phyloP scores from a whole-genome alignment of 805 yeast species.

The Diddensiella transvaalensis region DNA sequence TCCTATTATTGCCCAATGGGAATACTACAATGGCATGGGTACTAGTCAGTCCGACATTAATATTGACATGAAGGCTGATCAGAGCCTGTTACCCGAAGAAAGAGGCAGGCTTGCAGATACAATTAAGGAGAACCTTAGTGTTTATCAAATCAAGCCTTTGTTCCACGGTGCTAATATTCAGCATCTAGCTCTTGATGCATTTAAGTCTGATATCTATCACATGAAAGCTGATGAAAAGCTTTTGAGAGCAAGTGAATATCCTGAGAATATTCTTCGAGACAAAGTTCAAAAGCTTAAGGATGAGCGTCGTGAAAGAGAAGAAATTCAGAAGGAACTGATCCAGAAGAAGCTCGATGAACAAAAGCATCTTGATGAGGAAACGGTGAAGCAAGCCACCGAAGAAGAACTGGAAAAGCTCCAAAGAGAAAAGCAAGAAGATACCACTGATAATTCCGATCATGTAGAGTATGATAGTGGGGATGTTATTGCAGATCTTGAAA shows the following conservation, averaged over 20 bases:
- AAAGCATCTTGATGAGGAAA: background rate
- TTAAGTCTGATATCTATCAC: background rate
- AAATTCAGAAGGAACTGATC: background rate
- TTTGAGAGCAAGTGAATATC: background rate
- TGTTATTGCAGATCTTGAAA: background rate
- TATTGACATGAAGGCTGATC: background rate
- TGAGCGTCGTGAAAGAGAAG: background rate
- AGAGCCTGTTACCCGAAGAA: background rate
- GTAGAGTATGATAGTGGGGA: background rate
- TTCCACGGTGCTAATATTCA: background rate
- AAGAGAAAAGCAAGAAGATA: background rate
- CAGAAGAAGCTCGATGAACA: background rate
- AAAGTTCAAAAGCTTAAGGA: background rate
- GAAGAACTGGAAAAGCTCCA: background rate
- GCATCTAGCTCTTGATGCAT: background rate
- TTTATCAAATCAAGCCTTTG: background rate
- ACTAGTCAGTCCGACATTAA: constrained; percentile 14
- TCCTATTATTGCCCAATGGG: constrained; percentile 13
- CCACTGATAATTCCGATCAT: background rate
- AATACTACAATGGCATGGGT: constrained; percentile 12
- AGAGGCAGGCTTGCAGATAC: background rate
- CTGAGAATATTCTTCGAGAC: background rate
- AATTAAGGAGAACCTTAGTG: background rate
- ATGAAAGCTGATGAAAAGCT: background rate
- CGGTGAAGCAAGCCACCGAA: background rate